Percentiles rank a stretch among this genome's conserved stretches.
phyloP scores from a whole-genome alignment of 371 early-diverging fungal genomes.

The Mortierella polycephala region DNA sequence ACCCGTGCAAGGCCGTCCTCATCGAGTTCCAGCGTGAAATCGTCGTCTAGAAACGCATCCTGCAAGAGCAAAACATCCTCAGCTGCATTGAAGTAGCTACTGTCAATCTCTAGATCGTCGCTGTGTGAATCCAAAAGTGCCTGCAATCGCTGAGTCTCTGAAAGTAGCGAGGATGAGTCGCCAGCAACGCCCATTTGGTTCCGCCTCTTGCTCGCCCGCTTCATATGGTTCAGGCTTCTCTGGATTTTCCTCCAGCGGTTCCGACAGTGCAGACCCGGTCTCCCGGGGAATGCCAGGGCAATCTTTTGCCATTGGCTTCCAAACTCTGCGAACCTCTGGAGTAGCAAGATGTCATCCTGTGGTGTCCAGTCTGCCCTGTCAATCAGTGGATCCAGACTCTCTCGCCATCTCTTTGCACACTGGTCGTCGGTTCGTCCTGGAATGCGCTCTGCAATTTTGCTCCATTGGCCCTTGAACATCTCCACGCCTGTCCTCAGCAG shows the following conservation, averaged over 20 bases:
- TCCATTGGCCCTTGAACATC: constrained; percentile 79
- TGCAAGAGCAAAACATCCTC: constrained; percentile 27
- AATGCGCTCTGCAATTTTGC: constrained; percentile 80
- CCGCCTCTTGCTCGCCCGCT: constrained; percentile 55
- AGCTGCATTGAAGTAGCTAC: constrained; percentile 70
- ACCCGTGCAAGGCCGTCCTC: not conserved
- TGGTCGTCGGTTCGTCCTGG: constrained; percentile 85
- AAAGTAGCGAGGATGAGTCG: constrained; percentile 25
- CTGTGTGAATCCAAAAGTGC: constrained; percentile 74
- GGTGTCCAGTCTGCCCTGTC: constrained; percentile 81
- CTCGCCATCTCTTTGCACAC: constrained; percentile 86
- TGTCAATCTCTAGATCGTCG: constrained; percentile 87
- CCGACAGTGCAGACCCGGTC: constrained; percentile 84
- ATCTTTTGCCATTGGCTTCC: constrained; percentile 90
- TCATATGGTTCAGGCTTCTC: constrained; percentile 67
- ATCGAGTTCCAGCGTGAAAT: constrained; percentile 55
- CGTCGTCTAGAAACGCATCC: constrained; percentile 31
- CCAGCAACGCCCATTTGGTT: constrained; percentile 13
- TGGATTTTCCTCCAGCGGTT: constrained; percentile 85
- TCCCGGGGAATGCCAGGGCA: constrained; percentile 76
- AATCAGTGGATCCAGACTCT: constrained; percentile 81
- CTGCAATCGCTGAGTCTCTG: constrained; percentile 25
- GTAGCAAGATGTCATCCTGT: constrained; percentile 75
- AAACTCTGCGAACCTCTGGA: constrained; percentile 71
- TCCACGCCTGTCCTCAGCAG: constrained; percentile 74